Evolutionary conservation across 192 early-diverging fungal species (phyloP).

Genomic region (Paraglomus brasilianum): DNA sequence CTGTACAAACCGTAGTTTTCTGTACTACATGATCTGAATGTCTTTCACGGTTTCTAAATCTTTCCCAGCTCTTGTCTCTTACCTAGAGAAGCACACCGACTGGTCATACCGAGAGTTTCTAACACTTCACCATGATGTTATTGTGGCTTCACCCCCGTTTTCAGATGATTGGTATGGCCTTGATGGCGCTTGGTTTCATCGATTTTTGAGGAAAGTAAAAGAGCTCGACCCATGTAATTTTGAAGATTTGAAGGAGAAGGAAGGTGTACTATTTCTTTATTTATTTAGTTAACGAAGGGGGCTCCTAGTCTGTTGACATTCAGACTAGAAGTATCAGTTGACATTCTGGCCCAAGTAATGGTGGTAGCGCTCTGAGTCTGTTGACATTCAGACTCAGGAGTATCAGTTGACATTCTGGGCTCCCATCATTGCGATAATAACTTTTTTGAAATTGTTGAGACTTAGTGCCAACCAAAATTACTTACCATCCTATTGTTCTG

Average conservation of each 20-base stretch:
- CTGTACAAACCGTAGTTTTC: no score
- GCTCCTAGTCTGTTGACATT: conserved; percentile 12
- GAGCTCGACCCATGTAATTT: background rate
- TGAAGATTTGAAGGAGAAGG: background rate
- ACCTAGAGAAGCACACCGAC: background rate
- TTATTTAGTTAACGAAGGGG: background rate
- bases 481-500: background rate
- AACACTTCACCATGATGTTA: background rate
- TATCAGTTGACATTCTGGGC: background rate
- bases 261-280: conserved; percentile 19
- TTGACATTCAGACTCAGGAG: background rate
- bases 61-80: conserved; percentile 13
- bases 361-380: conserved; percentile 16
- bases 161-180: conserved; percentile 11
- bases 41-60: background rate
- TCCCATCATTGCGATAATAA: conserved; percentile 20
- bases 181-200: background rate
- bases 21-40: conserved; percentile 10
- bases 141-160: background rate
- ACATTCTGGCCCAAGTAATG: conserved; percentile 22
- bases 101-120: conserved; percentile 1
- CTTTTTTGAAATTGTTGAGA: background rate
- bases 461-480: no score
- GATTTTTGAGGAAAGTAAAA: background rate
- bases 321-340: conserved; percentile 12